Evolutionary conservation across 2,329 filamentous ascomycete species (phyloP).

Genomic region (Alternaria postmessia): DNA sequence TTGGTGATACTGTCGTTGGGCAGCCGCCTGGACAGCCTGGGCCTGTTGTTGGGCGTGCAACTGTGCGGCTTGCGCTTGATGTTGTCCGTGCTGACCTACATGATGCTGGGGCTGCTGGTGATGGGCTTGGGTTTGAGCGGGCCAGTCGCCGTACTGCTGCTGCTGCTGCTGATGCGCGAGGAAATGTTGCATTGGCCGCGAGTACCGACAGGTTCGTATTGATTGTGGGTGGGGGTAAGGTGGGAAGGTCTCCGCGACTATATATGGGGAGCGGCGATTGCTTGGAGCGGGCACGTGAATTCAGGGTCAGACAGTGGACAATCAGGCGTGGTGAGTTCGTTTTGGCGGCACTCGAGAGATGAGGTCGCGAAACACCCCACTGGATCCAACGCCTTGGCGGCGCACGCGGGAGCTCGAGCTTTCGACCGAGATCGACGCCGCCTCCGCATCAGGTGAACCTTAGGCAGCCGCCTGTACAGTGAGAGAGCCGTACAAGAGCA

Average conservation of each 20-base stretch:
- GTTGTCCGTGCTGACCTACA: constrained; percentile 52
- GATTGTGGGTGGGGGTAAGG: constrained; percentile 16
- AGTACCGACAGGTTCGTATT: constrained; percentile 20
- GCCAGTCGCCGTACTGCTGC: constrained; percentile 63
- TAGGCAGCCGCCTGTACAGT: constrained; percentile 15
- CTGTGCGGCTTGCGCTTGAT: constrained; percentile 55
- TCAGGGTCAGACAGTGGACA: constrained; percentile 20
- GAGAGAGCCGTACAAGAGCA: neutral
- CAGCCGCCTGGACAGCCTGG: constrained; percentile 60
- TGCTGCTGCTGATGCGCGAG: constrained; percentile 72
- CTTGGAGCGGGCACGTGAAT: constrained; percentile 19
- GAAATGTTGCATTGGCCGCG: constrained; percentile 64
- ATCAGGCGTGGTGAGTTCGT: constrained; percentile 26
- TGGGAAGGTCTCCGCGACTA: constrained; percentile 6
- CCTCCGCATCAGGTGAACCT: constrained; percentile 23
- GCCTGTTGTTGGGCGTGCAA: constrained; percentile 52
- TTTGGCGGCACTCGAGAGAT: constrained; percentile 34
- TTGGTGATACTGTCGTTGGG: constrained; percentile 69
- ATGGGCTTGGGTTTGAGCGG: constrained; percentile 46
- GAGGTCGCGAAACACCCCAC: constrained; percentile 37
- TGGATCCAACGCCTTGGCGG: constrained; percentile 36
- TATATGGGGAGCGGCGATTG: constrained; percentile 17
- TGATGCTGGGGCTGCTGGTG: constrained; percentile 52
- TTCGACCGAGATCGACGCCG: constrained; percentile 29
- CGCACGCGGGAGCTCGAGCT: constrained; percentile 37